Base-by-base conservation (phyloP, 228 moss, liverwort and hornwort genomes). In the Sphagnum fallax region DNA sequence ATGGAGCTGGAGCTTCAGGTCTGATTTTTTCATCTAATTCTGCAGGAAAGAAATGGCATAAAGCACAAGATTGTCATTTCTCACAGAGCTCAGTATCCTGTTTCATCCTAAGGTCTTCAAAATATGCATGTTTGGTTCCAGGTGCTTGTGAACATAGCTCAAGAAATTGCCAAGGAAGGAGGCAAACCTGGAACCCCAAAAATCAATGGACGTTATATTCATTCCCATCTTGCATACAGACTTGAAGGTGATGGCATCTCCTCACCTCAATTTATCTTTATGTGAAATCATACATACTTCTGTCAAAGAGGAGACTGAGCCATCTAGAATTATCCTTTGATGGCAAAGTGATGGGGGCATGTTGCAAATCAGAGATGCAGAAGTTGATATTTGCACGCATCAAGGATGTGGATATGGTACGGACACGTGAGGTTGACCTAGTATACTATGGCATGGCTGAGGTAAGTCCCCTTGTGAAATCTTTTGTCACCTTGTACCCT, bases 151-250 rank as follows among this genome's bases (percentile, higher is more conserved):
- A 72, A 71, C 49, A 69, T 94, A 75, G 82, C 88, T 49, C 86
- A 86, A 73, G 94, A 94, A 77, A 86, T 91, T 60, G 82, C 80
- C 58, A 88, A 79, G 68, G 82, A 88, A 48, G 88, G 84, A 63
- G 79, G 85, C 18, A 86, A 82, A 78, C 81, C 88, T 16, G 88
- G 86, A 61, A 89, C 94, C 64, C 85, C 81, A 65, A 94, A 91
- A 76, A 83, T 89, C 62, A 89, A 91, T 68, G 91, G 94, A 68
- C 87, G 94, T 75, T 94, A 91, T 75, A 77, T 94, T 16, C 89
- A 94, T 51, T 89, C 89, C 66, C 89, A 94, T 62, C 88, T 94
- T 77, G 88, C 77, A 48, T 73, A 70, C 70, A 82, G 89, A 61
- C 82, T 94, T n/a, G 78, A 89, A 83, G 90, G 90, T 88, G 75